These are phyloP conservation scores for Apium graveolens DNA, from an alignment of 129 eudicot species.

Conservation along the genomic window DNA sequence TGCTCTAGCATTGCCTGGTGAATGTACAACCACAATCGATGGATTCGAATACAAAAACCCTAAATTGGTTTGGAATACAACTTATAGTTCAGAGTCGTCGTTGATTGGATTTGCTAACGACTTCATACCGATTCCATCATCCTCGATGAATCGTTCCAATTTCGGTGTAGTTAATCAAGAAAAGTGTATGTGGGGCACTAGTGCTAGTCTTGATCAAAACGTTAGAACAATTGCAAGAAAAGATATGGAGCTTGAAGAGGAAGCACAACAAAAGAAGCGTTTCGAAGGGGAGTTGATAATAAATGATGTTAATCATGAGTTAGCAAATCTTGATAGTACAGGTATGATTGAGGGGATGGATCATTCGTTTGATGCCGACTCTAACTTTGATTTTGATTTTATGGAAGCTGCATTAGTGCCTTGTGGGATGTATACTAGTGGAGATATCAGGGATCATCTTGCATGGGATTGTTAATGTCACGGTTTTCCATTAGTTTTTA, in stretches of 20 bases:
- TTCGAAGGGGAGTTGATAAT: constrained; percentile 21
- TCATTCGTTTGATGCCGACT: constrained; percentile 34
- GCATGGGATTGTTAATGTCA: constrained; percentile 51
- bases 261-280: constrained; percentile 17
- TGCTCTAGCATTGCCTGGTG: constrained; percentile 19
- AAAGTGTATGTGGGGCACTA: constrained; percentile 15
- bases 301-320: constrained; percentile 16
- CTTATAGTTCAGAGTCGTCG: constrained; percentile 16
- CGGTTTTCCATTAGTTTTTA: background rate
- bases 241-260: background rate
- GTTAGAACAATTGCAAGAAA: constrained; percentile 22
- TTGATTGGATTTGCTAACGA: constrained; percentile 30
- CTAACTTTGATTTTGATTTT: constrained; percentile 65
- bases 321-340: background rate
- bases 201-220: constrained; percentile 7
- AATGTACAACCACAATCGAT: background rate
- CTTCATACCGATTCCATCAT: constrained; percentile 20
- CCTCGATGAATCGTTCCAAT: constrained; percentile 25
- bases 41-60: constrained; percentile 32
- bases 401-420: constrained; percentile 65
- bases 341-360: constrained; percentile 10
- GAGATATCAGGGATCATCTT: constrained; percentile 48
- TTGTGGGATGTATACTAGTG: constrained; percentile 38
- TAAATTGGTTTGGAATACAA: constrained; percentile 13
- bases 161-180: constrained; percentile 4